Conservation (phyloP, 2,329 filamentous ascomycete genomes). For the Penicillium sp. region DNA sequence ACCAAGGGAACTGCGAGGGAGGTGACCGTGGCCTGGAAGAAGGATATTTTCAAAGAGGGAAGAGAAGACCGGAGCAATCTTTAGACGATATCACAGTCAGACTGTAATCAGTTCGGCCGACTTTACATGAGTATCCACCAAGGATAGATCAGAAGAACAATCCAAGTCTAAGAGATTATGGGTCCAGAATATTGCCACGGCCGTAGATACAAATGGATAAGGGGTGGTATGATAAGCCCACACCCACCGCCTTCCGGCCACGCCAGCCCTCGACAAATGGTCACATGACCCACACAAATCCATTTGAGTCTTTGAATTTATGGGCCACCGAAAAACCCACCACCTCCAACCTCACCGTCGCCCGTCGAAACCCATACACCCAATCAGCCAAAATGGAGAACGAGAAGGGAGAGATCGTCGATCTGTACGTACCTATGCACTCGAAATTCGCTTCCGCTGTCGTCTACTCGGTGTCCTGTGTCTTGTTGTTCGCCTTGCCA, state of each 20-base stretch:
- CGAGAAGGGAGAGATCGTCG: conserved; percentile 99
- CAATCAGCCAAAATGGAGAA: conserved; percentile 85
- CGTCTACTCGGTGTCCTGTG: conserved; percentile 17
- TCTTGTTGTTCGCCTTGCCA: conserved; percentile 17
- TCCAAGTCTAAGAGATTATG: not conserved
- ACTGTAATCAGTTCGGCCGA: not conserved
- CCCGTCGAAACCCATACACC: conserved; percentile 41
- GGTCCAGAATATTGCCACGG: conserved; percentile 23
- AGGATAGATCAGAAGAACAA: not conserved
- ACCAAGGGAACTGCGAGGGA: conserved; percentile 58
- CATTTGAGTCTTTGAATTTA: conserved; percentile 34
- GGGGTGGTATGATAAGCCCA: conserved; percentile 7
- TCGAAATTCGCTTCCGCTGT: conserved; percentile 14
- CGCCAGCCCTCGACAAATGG: conserved; percentile 40
- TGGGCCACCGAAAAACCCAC: conserved; percentile 34
- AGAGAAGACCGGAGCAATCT: conserved; percentile 33
- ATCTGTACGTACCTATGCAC: conserved; percentile 70
- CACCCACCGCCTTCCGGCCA: conserved; percentile 18
- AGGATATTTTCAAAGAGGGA: conserved; percentile 49
- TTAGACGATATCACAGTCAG: conserved; percentile 19
- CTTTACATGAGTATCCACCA: not conserved
- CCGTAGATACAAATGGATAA: not conserved
- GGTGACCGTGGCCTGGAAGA: conserved; percentile 53
- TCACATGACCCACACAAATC: conserved; percentile 48
- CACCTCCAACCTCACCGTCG: conserved; percentile 35